Base-by-base conservation (phyloP, 2,329 filamentous ascomycete species). In the Aureobasidium lini region DNA sequence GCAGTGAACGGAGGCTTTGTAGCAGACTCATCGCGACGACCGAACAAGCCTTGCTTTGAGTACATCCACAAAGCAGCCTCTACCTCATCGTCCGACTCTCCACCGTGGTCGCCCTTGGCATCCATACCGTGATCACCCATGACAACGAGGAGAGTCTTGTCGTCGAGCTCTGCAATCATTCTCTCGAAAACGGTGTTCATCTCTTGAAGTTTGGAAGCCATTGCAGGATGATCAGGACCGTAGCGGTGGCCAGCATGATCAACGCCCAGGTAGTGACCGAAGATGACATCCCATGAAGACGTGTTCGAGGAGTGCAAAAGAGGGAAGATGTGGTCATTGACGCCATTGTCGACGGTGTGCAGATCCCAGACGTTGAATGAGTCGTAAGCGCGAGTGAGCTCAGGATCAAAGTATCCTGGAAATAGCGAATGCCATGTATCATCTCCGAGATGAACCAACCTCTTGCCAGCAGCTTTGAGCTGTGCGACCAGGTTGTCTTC, bases 51-150 rank as follows among this genome's bases (percentile, higher is more conserved):
- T 66, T 84, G 86, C 72, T 92, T 95, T 1, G 94, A 95, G 72
- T 97, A 99, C 91, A 99, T 95, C 93, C 94, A 99, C 48, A 99
- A 74, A 2, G 94, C 91, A 59, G 94, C 91, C 72, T 99, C 86
- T 6, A 99, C 84, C 72, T 99, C 94, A 64, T 97, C 91, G 66
- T 96, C 90, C 34, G 93, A 96, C 76, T 99, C 94, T 58, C 94
- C 94, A n/a, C 94, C 94, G 69, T 99, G 94, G 65, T 99, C 94
- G 16, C 94, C 94, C 76, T 99, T 97, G 62, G 83, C 79, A 72
- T 99, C 94, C 94, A 99, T 99, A 10, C 94, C 94, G 70, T 99
- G 94, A 71, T 99, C 94, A n/a, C 94, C 94, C 90, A 99, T 95
- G 13, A 99, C 89, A 18, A 99, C 85, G 37, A 99, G 77, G 23